Conservation (phyloP, 2,329 filamentous ascomycete species). For the Drechslera avenae region DNA sequence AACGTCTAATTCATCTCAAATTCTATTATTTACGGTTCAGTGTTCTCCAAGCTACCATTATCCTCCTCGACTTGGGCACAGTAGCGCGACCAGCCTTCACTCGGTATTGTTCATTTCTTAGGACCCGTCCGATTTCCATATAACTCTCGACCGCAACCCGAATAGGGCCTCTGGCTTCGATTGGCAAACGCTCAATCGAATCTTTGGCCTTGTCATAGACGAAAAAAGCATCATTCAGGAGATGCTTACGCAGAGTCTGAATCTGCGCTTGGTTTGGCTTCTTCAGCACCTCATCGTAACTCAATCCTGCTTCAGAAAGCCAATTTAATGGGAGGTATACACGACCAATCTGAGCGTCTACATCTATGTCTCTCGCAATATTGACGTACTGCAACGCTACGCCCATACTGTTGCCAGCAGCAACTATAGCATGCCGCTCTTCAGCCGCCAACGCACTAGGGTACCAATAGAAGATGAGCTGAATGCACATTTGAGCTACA, state of each 20-base stretch:
- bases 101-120: slow-evolving; percentile 55
- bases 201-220: slow-evolving; percentile 62
- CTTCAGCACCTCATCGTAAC: slow-evolving; percentile 60
- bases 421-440: slow-evolving; percentile 54
- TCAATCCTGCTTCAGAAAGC: slow-evolving; percentile 64
- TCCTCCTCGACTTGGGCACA: slow-evolving; percentile 55
- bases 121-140: slow-evolving; percentile 73
- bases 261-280: slow-evolving; percentile 56
- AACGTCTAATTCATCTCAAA: neutral
- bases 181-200: slow-evolving; percentile 66
- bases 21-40: slow-evolving; percentile 43
- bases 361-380: slow-evolving; percentile 73
- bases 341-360: slow-evolving; percentile 67
- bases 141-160: slow-evolving; percentile 75
- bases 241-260: slow-evolving; percentile 56
- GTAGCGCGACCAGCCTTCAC: slow-evolving; percentile 55
- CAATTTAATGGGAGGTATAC: slow-evolving; percentile 72
- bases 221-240: slow-evolving; percentile 66
- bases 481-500: slow-evolving; percentile 70
- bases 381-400: slow-evolving; percentile 78
- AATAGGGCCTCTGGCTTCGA: slow-evolving; percentile 65
- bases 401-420: slow-evolving; percentile 69
- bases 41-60: slow-evolving; percentile 64
- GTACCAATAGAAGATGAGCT: slow-evolving; percentile 68
- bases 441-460: slow-evolving; percentile 37